A percentile compares a stretch with the other conserved stretches of the same genome.
These are phyloP conservation scores for Agrocybe chaxingu DNA, from an alignment of 768 basidiomycete species.

Conservation along the genomic window DNA sequence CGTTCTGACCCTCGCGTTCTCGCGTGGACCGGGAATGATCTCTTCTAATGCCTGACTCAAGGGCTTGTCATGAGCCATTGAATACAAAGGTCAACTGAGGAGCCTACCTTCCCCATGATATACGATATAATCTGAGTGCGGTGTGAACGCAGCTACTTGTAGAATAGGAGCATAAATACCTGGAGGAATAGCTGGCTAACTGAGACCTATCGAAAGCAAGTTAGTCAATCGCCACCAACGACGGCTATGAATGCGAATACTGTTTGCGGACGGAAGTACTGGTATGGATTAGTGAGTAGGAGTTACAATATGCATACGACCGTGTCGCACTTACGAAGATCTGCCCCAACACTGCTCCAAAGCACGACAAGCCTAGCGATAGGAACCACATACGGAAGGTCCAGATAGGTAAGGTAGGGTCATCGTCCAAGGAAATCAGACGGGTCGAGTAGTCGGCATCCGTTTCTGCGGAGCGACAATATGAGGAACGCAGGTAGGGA, in stretches of 20 bases:
- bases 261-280: conserved; percentile 51
- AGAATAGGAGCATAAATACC: not conserved
- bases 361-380: conserved; percentile 49
- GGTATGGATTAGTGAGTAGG: no score
- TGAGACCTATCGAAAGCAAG: not conserved
- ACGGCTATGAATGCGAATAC: conserved; percentile 14
- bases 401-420: conserved; percentile 40
- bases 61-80: not conserved
- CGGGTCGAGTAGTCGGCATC: conserved; percentile 40
- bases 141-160: not conserved
- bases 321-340: conserved; percentile 30
- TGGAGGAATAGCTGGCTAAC: conserved; percentile 45
- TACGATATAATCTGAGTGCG: conserved; percentile 38
- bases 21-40: conserved; percentile 26
- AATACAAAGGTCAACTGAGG: not conserved
- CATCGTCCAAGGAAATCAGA: conserved; percentile 47
- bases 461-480: conserved; percentile 25
- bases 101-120: conserved; percentile 36
- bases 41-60: conserved; percentile 24
- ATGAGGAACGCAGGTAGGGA: not conserved
- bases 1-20: conserved; percentile 20
- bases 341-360: conserved; percentile 45
- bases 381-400: conserved; percentile 55
- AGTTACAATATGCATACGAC: no score
- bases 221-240: not conserved